Evolutionary conservation across 2,329 filamentous ascomycete genomes (phyloP).

Genomic region (Colletotrichum truncatum): DNA sequence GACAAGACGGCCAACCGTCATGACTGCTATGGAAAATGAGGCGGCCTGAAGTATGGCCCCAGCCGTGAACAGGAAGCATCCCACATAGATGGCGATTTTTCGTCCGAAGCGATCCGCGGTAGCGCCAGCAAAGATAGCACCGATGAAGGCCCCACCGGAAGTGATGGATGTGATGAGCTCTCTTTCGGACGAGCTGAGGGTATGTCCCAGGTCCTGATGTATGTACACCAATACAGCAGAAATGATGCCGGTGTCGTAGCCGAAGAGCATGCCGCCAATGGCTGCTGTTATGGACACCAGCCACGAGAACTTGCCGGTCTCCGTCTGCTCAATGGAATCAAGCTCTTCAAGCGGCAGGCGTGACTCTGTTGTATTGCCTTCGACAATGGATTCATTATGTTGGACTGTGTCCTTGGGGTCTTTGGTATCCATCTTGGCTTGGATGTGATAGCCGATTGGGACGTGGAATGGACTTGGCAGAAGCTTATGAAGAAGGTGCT

Average conservation of each 20-base stretch:
- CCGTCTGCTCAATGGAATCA: slow-evolving; percentile 28
- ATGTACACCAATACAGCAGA: slow-evolving; percentile 53
- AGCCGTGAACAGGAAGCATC: slow-evolving; percentile 40
- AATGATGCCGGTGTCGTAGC: slow-evolving; percentile 56
- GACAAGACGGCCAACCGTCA: slow-evolving; percentile 43
- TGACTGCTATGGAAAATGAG: slow-evolving; percentile 30
- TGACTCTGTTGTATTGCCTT: background rate
- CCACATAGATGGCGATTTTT: slow-evolving; percentile 50
- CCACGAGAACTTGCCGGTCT: slow-evolving; percentile 30
- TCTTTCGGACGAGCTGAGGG: slow-evolving; percentile 52
- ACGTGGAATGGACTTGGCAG: too few relatives aligned
- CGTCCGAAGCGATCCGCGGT: slow-evolving; percentile 41
- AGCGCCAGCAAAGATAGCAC: slow-evolving; percentile 33
- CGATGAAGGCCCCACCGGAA: slow-evolving; percentile 46
- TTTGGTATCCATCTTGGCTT: background rate
- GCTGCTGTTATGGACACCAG: background rate
- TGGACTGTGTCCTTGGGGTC: background rate
- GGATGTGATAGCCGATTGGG: background rate
- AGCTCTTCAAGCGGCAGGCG: background rate
- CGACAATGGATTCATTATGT: background rate
- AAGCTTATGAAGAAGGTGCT: background rate
- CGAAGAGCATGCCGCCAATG: slow-evolving; percentile 36
- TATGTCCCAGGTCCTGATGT: slow-evolving; percentile 47
- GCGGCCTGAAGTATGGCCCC: slow-evolving; percentile 32
- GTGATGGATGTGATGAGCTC: slow-evolving; percentile 62